Evolutionary conservation across 306 rosid genomes (phyloP).

Genomic region (Castanopsis chinensis): DNA sequence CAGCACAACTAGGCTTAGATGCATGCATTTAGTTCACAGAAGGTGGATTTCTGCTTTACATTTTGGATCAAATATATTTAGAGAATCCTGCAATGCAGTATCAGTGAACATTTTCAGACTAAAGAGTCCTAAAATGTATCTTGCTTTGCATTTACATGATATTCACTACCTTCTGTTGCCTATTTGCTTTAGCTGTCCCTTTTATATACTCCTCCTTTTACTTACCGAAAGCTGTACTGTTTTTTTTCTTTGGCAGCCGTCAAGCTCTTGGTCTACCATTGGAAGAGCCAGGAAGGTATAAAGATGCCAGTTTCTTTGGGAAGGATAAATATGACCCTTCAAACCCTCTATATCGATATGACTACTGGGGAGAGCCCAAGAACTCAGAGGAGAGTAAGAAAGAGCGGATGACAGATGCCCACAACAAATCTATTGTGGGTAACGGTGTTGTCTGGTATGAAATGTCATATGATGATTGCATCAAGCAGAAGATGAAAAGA

Average conservation of each 20-base stretch:
- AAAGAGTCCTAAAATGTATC: neutral
- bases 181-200: neutral
- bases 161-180: neutral
- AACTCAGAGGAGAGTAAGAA: slow-evolving; percentile 89
- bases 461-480: slow-evolving; percentile 74
- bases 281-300: slow-evolving; percentile 94
- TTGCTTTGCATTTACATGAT: neutral
- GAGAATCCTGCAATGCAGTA: neutral
- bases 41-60: neutral
- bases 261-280: slow-evolving; percentile 77
- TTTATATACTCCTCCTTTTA: neutral
- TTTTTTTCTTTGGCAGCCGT: slow-evolving; percentile 49
- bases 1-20: neutral
- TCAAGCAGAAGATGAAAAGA: slow-evolving; percentile 45
- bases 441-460: slow-evolving; percentile 69
- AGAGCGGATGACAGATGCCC: slow-evolving; percentile 68
- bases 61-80: neutral
- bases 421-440: slow-evolving; percentile 86
- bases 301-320: slow-evolving; percentile 71
- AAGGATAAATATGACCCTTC: slow-evolving; percentile 74
- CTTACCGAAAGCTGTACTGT: neutral
- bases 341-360: slow-evolving; percentile 81
- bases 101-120: neutral
- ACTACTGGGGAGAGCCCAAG: slow-evolving; percentile 97
- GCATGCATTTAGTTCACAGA: neutral